Percentiles rank a stretch among this genome's conserved stretches.
Conservation (phyloP, 1,284 basidiomycete genomes). For the Leccinum pachyderme region DNA sequence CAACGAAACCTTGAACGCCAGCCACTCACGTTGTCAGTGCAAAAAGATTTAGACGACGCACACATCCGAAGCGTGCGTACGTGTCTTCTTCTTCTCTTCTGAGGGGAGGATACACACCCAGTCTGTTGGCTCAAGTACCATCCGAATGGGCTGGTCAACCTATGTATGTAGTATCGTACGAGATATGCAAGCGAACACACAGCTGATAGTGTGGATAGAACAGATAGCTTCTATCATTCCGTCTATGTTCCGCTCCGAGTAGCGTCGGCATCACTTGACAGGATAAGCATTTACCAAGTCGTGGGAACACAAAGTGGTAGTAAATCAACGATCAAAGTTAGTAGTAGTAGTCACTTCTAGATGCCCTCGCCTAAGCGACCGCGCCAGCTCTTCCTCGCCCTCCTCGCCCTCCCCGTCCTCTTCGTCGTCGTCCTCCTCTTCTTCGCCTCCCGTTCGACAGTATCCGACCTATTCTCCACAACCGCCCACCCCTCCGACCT, state of each 20-base stretch:
- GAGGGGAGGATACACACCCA: background rate
- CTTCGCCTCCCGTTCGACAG: slow-evolving; percentile 34
- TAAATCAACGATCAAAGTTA: background rate
- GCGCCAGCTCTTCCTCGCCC: slow-evolving; percentile 40
- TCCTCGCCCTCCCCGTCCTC: slow-evolving; percentile 27
- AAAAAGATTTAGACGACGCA: background rate
- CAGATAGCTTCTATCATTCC: background rate
- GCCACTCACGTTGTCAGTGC: background rate
- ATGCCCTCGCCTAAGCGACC: slow-evolving; percentile 36
- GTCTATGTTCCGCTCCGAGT: background rate
- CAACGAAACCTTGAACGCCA: background rate
- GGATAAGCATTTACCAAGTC: background rate
- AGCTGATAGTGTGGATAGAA: background rate
- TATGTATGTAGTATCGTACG: background rate
- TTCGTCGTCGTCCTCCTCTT: slow-evolving; percentile 31
- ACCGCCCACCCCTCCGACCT: slow-evolving; percentile 27
- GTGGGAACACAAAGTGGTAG: background rate
- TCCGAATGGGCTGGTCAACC: background rate
- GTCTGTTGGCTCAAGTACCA: background rate
- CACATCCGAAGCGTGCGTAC: no score
- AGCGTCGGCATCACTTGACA: background rate
- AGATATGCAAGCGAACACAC: background rate
- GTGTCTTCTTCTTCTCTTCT: background rate
- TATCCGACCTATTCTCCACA: slow-evolving; percentile 35
- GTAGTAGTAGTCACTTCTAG: background rate